Evolutionary conservation across 2,329 filamentous ascomycete species (phyloP), one percentile per base, ranked within the genome.

Genomic region (Nemania sp.): DNA sequence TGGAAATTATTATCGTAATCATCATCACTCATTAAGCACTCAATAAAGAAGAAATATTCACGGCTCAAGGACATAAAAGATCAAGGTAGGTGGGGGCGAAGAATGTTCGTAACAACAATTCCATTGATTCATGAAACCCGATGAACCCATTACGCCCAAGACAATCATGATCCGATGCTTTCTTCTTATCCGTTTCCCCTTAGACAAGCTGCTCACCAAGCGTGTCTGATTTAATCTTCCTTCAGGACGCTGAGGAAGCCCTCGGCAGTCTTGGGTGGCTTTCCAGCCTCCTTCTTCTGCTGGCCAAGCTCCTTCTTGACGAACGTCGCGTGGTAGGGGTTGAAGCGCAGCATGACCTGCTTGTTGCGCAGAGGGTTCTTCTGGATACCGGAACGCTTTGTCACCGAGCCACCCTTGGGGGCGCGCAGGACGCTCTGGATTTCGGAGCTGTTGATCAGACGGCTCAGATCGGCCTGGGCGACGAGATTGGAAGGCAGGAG

Each of bases 351-450:
- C 81, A 97, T 87, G 71, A 99, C 90, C 87, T 98, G 95, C 88
- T 92, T 96, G 90, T 99, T 99, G 83, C 85, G 86, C 72, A 99
- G 92, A 76, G 95, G 95, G 88, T 99, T 99, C 93, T 99, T 99
- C 88, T 97, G 94, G 71, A 97, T 92, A 76, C 86, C 82, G 71
- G 85, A 82, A 77, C 95, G 91, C 88, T 97, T 97, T 81, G 92
- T 96, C 77, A 88, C 82, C 76, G 92, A 87, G 72, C 90, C 87
- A 73, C 95, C 95, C 86, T 93, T 95, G 80, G 93, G 92, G 65
- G 90, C 92, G 74, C 90, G 89, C 76, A 99, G 88, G 62, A 97
- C 94, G 80, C 89, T 91, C 89, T 99, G 95, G 80, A 98, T 90
- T 85, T 99, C 95, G 76, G 91, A 92, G 76, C 90, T 94, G 92